Percentiles rank a stretch among this genome's conserved stretches.
These are phyloP conservation scores for Cudoniella acicularis DNA, from an alignment of 495 filamentous ascomycete species.

Conservation along the genomic window DNA sequence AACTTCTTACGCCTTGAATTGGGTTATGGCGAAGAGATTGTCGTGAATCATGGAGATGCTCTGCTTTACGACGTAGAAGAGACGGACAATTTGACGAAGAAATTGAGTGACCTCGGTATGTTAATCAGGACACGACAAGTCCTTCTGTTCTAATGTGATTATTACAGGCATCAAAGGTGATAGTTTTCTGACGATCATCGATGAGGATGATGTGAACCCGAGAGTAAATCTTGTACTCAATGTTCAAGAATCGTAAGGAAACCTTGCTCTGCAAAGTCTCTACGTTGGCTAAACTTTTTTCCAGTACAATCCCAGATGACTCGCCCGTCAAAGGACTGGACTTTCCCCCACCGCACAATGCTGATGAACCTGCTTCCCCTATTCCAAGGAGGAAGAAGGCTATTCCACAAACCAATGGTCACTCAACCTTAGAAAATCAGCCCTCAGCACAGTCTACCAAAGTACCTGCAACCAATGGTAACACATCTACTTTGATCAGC, in stretches of 20 bases:
- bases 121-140: conserved; percentile 26
- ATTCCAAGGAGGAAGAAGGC: conserved; percentile 47
- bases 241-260: conserved; percentile 45
- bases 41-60: conserved; percentile 65
- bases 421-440: background rate
- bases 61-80: conserved; percentile 84
- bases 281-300: background rate
- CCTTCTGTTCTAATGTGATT: conserved; percentile 17
- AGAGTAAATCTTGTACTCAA: conserved; percentile 79
- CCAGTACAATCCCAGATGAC: conserved; percentile 10
- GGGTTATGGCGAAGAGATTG: conserved; percentile 81
- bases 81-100: conserved; percentile 79
- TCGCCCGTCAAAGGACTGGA: conserved; percentile 22
- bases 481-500: background rate
- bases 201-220: conserved; percentile 78
- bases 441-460: background rate
- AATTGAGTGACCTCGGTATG: conserved; percentile 68
- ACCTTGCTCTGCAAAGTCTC: background rate
- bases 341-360: background rate
- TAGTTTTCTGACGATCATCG: conserved; percentile 77
- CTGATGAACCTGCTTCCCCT: conserved; percentile 21
- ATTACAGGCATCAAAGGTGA: conserved; percentile 52
- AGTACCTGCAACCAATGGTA: conserved; percentile 2
- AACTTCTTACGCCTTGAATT: conserved; percentile 63
- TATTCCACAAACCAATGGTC: conserved; percentile 20